These are phyloP conservation scores for Tetrahymena elliotti DNA, from an alignment of 73 alveolate species.

Conservation along the genomic window DNA sequence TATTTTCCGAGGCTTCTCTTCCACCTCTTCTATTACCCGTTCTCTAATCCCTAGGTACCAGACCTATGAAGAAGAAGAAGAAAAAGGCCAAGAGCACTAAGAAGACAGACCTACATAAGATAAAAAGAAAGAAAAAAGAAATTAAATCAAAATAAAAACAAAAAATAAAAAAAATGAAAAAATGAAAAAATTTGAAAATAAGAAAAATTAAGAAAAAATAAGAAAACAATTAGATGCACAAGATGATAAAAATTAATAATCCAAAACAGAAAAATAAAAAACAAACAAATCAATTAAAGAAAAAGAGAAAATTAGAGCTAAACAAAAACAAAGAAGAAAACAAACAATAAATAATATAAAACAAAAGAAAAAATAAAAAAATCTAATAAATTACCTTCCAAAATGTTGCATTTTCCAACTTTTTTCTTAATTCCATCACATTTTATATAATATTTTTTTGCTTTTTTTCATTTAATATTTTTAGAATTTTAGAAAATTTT, in stretches of 20 bases:
- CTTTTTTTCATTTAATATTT: too few species aligned
- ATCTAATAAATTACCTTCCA: too few species aligned
- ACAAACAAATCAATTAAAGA: neutral
- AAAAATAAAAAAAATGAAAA: neutral
- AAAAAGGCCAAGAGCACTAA: neutral
- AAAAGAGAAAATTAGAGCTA: too few species aligned
- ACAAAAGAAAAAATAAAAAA: too few species aligned
- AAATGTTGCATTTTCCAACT: too few species aligned
- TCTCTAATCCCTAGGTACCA: neutral
- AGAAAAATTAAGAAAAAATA: neutral
- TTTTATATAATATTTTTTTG: too few species aligned
- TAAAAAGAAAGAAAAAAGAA: neutral
- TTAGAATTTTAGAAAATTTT: too few species aligned
- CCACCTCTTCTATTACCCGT: constrained; percentile 1
- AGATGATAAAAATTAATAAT: neutral
- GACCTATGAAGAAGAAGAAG: neutral
- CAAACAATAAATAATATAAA: too few species aligned
- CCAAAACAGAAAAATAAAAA: too few species aligned
- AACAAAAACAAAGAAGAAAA: too few species aligned
- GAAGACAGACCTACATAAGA: neutral
- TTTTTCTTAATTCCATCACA: too few species aligned
- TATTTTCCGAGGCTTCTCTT: neutral
- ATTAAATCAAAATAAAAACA: neutral
- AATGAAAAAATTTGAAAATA: neutral
- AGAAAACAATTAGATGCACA: neutral